Evolutionary conservation across 495 filamentous ascomycete genomes (phyloP).

Genomic region (Tetracladium setigerum): DNA sequence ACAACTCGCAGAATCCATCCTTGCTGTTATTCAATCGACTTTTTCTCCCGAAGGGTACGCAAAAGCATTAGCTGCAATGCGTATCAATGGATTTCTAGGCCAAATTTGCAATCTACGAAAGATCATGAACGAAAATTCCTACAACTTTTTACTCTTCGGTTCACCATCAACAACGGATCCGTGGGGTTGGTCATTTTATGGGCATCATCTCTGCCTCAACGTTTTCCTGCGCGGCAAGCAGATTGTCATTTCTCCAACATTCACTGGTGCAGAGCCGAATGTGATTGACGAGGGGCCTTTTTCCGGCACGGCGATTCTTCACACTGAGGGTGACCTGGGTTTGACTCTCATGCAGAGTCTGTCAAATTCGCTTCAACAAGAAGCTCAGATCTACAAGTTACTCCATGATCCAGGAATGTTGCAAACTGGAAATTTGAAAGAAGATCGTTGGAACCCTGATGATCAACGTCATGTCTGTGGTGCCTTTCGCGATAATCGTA

Average conservation of each 20-base stretch:
- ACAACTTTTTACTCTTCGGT: slow-evolving; percentile 53
- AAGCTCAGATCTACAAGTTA: slow-evolving; percentile 46
- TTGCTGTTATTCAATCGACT: slow-evolving; percentile 30
- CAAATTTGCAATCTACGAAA: slow-evolving; percentile 50
- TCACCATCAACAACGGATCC: slow-evolving; percentile 40
- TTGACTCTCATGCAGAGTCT: slow-evolving; percentile 63
- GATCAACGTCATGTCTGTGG: slow-evolving; percentile 69
- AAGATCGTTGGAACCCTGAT: slow-evolving; percentile 64
- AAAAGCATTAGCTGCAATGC: slow-evolving; percentile 62
- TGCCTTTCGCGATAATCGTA: slow-evolving; percentile 67
- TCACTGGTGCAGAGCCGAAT: slow-evolving; percentile 73
- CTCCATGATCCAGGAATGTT: slow-evolving; percentile 57
- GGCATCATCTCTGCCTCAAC: slow-evolving; percentile 67
- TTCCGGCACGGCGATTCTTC: slow-evolving; percentile 53
- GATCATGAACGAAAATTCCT: slow-evolving; percentile 66
- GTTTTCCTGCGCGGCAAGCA: slow-evolving; percentile 54
- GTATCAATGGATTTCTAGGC: slow-evolving; percentile 73
- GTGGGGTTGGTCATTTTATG: slow-evolving; percentile 72
- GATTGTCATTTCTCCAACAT: slow-evolving; percentile 60
- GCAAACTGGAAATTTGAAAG: slow-evolving; percentile 14
- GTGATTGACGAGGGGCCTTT: slow-evolving; percentile 57
- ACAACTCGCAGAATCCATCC: slow-evolving; percentile 15
- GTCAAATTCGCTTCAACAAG: slow-evolving; percentile 31
- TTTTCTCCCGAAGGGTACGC: slow-evolving; percentile 63
- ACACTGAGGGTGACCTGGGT: slow-evolving; percentile 55